Evolutionary conservation across 75 land plant genomes (phyloP).

Genomic region (Chamaecyparis obtusa): DNA sequence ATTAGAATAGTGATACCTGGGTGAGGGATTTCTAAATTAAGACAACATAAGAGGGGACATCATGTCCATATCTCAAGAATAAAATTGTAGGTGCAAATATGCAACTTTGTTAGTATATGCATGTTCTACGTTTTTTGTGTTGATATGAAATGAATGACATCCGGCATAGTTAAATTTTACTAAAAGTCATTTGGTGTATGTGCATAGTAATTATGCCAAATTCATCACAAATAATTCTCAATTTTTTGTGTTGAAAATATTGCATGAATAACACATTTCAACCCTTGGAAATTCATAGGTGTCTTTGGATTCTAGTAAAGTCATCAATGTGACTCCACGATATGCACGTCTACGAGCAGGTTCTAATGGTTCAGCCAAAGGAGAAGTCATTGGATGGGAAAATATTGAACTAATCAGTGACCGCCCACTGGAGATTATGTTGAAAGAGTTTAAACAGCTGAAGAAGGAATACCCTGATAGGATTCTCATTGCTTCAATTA

Average conservation of each 20-base stretch:
- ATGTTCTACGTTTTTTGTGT: neutral
- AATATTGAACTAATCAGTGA: slow-evolving; percentile 99
- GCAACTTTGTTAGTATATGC: slow-evolving; percentile 6
- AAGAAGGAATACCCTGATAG: slow-evolving; percentile 97
- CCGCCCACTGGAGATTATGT: slow-evolving; percentile 95
- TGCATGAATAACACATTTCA: slow-evolving; percentile 8
- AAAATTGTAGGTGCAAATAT: neutral
- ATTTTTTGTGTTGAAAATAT: neutral
- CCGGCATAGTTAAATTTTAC: neutral
- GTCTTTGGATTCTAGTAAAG: slow-evolving; percentile 93
- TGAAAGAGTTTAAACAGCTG: slow-evolving; percentile 82
- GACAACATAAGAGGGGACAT: neutral
- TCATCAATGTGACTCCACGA: slow-evolving; percentile 96
- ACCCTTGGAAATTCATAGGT: slow-evolving; percentile 44
- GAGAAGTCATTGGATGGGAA: slow-evolving; percentile 98
- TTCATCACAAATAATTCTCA: neutral
- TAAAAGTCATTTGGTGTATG: neutral
- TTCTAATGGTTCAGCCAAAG: slow-evolving; percentile 66
- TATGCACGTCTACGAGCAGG: slow-evolving; percentile 79
- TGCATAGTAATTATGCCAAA: neutral
- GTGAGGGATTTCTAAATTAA: neutral
- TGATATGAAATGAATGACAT: neutral
- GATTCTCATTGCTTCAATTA: slow-evolving; percentile 92
- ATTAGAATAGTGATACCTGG: neutral
- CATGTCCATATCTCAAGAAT: neutral